Conservation (phyloP, 139 green algal species). For the Closterium sp. region DNA sequence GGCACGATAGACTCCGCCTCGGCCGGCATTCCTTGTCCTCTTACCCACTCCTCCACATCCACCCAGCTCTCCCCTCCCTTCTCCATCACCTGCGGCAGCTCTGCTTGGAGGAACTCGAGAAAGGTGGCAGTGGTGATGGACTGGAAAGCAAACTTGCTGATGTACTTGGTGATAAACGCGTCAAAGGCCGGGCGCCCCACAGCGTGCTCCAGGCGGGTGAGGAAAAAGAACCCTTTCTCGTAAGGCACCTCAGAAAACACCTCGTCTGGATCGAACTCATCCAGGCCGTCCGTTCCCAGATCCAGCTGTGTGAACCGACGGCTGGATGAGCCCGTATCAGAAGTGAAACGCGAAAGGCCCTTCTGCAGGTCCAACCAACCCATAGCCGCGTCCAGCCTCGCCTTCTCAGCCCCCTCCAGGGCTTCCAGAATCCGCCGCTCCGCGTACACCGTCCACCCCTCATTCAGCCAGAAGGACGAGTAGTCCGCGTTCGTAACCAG, state of each 20-base stretch:
- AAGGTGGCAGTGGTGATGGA: slow-evolving; percentile 39
- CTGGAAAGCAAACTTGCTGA: slow-evolving; percentile 41
- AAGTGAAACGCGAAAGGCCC: slow-evolving; percentile 13
- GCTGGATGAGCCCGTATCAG: slow-evolving; percentile 7
- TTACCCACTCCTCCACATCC: slow-evolving; percentile 29
- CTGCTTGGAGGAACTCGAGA: slow-evolving; percentile 18
- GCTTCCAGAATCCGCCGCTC: slow-evolving; percentile 29
- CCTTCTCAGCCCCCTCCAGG: not conserved
- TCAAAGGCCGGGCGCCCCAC: slow-evolving; percentile 24
- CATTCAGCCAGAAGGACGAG: slow-evolving; percentile 63
- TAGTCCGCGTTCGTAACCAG: slow-evolving; percentile 83
- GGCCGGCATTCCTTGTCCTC: slow-evolving; percentile 27
- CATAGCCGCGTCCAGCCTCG: slow-evolving; percentile 3
- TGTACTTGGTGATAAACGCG: slow-evolving; percentile 44
- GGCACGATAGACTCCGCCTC: slow-evolving; percentile 11
- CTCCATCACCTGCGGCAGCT: slow-evolving; percentile 6
- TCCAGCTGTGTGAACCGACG: slow-evolving; percentile 8
- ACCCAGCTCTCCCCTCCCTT: not conserved
- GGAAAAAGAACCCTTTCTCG: slow-evolving; percentile 84
- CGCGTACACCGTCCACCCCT: slow-evolving; percentile 27
- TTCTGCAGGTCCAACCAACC: not conserved
- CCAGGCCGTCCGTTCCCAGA: slow-evolving; percentile 2
- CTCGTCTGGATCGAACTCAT: slow-evolving; percentile 84
- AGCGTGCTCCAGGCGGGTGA: slow-evolving; percentile 53
- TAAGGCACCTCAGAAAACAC: slow-evolving; percentile 71